A percentile compares a stretch with the other conserved stretches of the same genome.
Evolutionary conservation across 148 eudicot species (phyloP).

Genomic region (Rheum nobile): DNA sequence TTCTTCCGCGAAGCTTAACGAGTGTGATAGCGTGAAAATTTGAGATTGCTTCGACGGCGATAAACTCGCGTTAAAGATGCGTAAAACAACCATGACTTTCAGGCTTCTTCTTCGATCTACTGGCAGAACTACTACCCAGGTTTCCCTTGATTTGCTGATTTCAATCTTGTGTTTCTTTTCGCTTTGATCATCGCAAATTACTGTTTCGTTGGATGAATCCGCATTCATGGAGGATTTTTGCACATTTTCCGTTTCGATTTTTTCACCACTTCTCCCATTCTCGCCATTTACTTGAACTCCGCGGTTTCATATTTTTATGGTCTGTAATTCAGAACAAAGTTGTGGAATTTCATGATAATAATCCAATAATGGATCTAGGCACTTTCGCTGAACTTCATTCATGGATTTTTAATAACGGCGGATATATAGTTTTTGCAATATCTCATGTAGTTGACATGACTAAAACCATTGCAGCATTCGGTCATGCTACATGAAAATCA

Average conservation of each 20-base stretch:
- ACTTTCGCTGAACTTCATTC: background rate
- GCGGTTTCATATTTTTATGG: too few species aligned
- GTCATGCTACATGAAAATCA: too few species aligned
- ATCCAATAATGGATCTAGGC: too few species aligned
- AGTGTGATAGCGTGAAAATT: too few species aligned
- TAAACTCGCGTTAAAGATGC: background rate
- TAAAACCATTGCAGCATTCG: too few species aligned
- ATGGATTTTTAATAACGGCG: background rate
- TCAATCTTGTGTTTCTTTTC: too few species aligned
- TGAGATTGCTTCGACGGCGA: background rate
- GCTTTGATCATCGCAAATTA: too few species aligned
- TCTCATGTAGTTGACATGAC: background rate
- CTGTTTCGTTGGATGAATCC: too few species aligned
- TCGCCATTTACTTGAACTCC: background rate
- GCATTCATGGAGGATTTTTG: background rate
- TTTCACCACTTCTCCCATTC: background rate
- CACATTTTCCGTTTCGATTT: background rate
- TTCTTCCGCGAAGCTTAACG: background rate
- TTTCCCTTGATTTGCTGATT: too few species aligned
- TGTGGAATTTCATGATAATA: background rate
- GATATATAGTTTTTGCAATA: background rate
- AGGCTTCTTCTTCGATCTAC: constrained; percentile 1
- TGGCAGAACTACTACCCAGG: background rate
- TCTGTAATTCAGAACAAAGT: background rate
- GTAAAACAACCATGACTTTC: background rate